Conservation (phyloP, 371 early-diverging fungal genomes). For the Apophysomyces ossiformis region DNA sequence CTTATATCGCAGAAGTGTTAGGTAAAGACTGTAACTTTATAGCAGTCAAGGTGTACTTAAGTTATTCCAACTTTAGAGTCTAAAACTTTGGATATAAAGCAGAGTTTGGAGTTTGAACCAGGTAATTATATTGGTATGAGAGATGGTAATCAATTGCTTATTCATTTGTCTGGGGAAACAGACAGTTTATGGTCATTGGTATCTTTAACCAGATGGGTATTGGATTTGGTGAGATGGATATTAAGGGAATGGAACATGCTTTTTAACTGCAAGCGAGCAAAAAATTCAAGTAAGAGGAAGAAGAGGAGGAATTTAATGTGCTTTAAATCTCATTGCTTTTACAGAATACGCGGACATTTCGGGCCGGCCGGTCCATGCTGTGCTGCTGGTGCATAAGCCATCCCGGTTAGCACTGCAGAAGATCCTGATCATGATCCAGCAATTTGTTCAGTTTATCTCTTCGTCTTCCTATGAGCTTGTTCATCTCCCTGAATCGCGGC, state of each 20-base stretch:
- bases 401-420: conserved; percentile 29
- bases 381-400: conserved; percentile 36
- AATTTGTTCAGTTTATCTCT: conserved; percentile 34
- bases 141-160: no score
- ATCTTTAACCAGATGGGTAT: conserved; percentile 40
- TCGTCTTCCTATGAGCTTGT: conserved; percentile 32
- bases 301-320: background rate
- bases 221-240: conserved; percentile 41
- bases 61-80: background rate
- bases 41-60: background rate
- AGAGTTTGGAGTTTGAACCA: conserved; percentile 28
- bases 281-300: conserved; percentile 30
- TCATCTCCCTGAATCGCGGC: conserved; percentile 31
- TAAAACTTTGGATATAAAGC: conserved; percentile 12
- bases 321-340: no score
- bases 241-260: conserved; percentile 44
- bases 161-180: conserved; percentile 1
- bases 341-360: conserved; percentile 25
- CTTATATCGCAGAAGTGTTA: conserved; percentile 20
- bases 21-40: conserved; percentile 15
- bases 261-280: conserved; percentile 35
- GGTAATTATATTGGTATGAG: conserved; percentile 9
- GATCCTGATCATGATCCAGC: conserved; percentile 33
- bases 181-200: conserved; percentile 47
- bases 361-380: conserved; percentile 35